Conservation (phyloP, 2,329 filamentous ascomycete species). For the Paecilomyces sp. region DNA sequence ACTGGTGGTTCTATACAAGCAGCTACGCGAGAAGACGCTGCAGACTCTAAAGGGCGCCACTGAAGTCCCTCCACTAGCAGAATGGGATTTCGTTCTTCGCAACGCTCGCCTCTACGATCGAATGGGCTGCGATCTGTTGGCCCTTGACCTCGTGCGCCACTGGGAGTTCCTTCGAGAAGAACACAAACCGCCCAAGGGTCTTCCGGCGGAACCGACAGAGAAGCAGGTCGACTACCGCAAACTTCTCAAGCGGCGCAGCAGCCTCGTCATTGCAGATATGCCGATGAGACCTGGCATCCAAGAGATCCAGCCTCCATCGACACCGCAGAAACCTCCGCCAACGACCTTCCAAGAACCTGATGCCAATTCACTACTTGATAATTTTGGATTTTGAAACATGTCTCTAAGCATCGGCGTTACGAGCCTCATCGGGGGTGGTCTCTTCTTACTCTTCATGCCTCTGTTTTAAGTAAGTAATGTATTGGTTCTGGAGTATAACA, state of each 20-base stretch:
- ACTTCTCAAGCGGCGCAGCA: constrained; percentile 64
- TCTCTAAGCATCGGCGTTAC: neutral
- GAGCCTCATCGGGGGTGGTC: neutral
- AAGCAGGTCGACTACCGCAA: constrained; percentile 54
- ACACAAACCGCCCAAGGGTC: constrained; percentile 32
- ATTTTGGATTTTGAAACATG: constrained; percentile 69
- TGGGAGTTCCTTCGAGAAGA: constrained; percentile 42
- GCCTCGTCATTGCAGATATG: constrained; percentile 69
- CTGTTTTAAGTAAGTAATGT: neutral
- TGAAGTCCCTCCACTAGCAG: constrained; percentile 67
- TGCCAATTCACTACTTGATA: constrained; percentile 78
- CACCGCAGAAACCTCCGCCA: constrained; percentile 45
- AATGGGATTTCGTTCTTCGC: constrained; percentile 85
- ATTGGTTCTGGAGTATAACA: neutral
- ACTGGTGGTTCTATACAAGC: constrained; percentile 76
- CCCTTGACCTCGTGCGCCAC: constrained; percentile 61
- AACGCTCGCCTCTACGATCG: constrained; percentile 77
- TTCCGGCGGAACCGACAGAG: constrained; percentile 17
- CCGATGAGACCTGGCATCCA: constrained; percentile 36
- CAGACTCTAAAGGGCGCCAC: constrained; percentile 81
- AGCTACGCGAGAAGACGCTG: constrained; percentile 72
- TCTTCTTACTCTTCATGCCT: neutral
- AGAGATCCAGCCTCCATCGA: constrained; percentile 27
- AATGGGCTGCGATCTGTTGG: constrained; percentile 89
- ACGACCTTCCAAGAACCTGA: constrained; percentile 91